Evolutionary conservation across 495 filamentous ascomycete genomes (phyloP).

Genomic region (Talaromyces stipitatus): DNA sequence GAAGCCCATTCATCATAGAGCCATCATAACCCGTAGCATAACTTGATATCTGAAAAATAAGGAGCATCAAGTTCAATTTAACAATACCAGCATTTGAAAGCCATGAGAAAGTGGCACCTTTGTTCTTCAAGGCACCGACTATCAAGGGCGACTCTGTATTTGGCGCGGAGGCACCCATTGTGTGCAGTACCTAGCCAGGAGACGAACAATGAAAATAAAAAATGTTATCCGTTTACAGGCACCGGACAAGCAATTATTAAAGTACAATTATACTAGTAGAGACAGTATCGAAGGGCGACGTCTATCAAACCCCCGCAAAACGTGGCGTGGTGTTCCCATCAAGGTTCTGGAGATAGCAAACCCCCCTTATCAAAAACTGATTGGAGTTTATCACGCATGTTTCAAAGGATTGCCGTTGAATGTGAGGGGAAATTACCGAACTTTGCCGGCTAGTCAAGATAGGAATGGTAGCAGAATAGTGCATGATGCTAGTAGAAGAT

Average conservation of each 20-base stretch:
- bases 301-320: background rate
- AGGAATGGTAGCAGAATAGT: too few species aligned
- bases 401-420: background rate
- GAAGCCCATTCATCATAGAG: constrained; percentile 26
- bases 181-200: too few species aligned
- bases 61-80: constrained; percentile 13
- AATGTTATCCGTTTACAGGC: background rate
- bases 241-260: background rate
- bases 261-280: background rate
- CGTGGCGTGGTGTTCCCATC: background rate
- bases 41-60: constrained; percentile 12
- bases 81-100: constrained; percentile 11
- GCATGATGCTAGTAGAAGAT: background rate
- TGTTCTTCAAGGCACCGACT: constrained; percentile 5
- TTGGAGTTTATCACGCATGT: background rate
- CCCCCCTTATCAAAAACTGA: background rate
- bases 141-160: constrained; percentile 9
- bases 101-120: constrained; percentile 3
- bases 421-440: too few species aligned
- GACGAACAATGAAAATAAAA: background rate
- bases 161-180: constrained; percentile 4
- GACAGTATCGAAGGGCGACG: background rate
- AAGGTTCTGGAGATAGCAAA: background rate
- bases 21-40: constrained; percentile 17
- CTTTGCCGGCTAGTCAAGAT: background rate